Percentiles rank a stretch among this genome's conserved stretches.
These are phyloP conservation scores for Allium fistulosum DNA, from an alignment of 106 monocot genomes.

Conservation along the genomic window DNA sequence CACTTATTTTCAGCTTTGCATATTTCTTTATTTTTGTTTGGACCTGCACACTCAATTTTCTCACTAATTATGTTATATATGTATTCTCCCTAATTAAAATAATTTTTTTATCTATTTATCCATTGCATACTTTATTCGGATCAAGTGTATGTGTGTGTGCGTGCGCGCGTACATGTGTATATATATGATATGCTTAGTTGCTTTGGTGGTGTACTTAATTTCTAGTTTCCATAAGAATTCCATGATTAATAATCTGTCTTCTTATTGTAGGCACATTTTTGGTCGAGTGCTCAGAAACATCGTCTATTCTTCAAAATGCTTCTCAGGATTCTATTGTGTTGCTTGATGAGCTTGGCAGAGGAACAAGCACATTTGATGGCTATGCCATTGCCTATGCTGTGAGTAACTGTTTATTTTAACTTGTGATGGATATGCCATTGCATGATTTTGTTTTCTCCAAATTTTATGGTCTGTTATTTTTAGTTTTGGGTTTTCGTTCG, in stretches of 20 bases:
- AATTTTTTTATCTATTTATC: neutral
- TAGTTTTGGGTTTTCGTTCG: too few species aligned
- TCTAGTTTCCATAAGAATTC: neutral
- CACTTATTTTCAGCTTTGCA: neutral
- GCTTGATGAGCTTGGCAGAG: slow-evolving; percentile 96
- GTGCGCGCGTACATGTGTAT: neutral
- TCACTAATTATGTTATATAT: too few species aligned
- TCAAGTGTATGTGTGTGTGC: neutral
- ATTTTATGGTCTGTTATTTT: too few species aligned
- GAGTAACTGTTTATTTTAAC: slow-evolving; percentile 10
- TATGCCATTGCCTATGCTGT: slow-evolving; percentile 99
- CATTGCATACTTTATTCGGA: too few species aligned
- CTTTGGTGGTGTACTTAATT: neutral
- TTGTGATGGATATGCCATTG: neutral
- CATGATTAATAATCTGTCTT: neutral
- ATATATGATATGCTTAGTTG: too few species aligned
- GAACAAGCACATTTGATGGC: slow-evolving; percentile 99
- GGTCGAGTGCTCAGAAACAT: slow-evolving; percentile 92
- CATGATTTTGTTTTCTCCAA: too few species aligned
- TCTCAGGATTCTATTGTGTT: slow-evolving; percentile 85
- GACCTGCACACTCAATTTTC: neutral
- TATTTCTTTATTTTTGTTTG: neutral
- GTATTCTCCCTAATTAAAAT: too few species aligned
- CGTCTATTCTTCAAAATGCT: slow-evolving; percentile 73
- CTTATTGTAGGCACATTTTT: slow-evolving; percentile 69